phyloP scores from a whole-genome alignment of 176 grass and related monocot genomes.

The Triticum timopheevii region DNA sequence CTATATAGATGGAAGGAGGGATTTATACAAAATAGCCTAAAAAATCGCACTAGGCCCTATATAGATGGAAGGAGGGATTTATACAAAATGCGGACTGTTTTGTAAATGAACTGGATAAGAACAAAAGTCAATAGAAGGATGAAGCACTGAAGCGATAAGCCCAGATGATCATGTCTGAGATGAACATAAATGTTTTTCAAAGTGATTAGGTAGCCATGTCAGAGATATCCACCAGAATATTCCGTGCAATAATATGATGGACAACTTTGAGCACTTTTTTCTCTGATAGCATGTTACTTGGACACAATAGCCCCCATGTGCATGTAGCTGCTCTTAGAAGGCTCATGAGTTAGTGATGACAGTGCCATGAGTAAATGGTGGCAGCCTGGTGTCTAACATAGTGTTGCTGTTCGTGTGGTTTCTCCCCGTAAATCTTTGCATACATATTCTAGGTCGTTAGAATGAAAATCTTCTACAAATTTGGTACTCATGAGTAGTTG shows the following conservation, averaged over 20 bases:
- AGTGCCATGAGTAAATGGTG: background rate
- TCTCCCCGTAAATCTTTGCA: no score
- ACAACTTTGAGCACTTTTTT: background rate
- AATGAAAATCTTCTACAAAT: no score
- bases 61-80: background rate
- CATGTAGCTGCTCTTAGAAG: background rate
- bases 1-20: no score
- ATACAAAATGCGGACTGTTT: background rate
- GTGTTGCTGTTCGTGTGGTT: background rate
- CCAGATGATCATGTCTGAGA: background rate
- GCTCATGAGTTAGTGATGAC: background rate
- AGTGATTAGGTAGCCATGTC: background rate
- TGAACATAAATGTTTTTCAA: background rate
- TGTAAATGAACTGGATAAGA: background rate
- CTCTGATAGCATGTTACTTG: background rate
- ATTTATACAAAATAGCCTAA: no score
- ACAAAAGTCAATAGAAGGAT: background rate
- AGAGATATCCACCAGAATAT: constrained; percentile 35
- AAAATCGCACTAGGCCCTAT: no score
- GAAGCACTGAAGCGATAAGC: background rate
- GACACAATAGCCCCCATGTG: background rate
- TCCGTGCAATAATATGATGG: background rate
- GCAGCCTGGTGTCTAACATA: background rate
- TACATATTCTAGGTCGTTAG: no score
- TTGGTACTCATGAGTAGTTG: no score